A percentile compares a stretch with the other conserved stretches of the same genome.
Evolutionary conservation across 345 rosid species (phyloP).

Genomic region (Tarenaya hassleriana): DNA sequence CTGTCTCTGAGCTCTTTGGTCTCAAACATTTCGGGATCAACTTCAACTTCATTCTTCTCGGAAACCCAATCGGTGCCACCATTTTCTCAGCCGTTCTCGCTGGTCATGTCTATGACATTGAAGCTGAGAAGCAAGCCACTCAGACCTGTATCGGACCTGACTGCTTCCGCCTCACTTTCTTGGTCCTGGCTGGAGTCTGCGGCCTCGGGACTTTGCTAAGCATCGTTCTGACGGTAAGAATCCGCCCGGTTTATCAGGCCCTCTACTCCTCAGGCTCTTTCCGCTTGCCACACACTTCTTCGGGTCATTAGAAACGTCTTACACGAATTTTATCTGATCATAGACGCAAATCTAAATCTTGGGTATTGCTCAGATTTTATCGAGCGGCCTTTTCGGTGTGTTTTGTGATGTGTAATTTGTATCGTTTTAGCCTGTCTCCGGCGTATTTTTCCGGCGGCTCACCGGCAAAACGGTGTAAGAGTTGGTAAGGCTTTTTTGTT

Average conservation of each 20-base stretch:
- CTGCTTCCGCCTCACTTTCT: slow-evolving; percentile 83
- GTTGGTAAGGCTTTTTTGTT: too few species aligned
- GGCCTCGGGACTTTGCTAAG: slow-evolving; percentile 61
- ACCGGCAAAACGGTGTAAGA: too few species aligned
- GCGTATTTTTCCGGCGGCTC: too few species aligned
- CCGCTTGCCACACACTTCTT: slow-evolving; percentile 42
- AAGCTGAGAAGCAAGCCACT: slow-evolving; percentile 80
- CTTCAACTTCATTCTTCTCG: slow-evolving; percentile 67
- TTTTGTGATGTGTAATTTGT: too few species aligned
- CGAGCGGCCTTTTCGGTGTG: too few species aligned
- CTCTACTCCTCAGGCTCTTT: slow-evolving; percentile 81
- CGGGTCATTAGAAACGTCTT: too few species aligned
- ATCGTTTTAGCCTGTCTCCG: too few species aligned
- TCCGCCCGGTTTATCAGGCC: slow-evolving; percentile 85
- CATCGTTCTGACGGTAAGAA: slow-evolving; percentile 56
- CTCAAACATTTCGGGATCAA: slow-evolving; percentile 79
- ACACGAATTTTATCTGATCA: too few species aligned
- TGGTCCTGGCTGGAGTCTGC: slow-evolving; percentile 64
- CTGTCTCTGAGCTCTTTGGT: slow-evolving; percentile 89
- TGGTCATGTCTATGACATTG: slow-evolving; percentile 68
- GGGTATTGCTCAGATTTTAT: too few species aligned
- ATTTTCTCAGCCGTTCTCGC: slow-evolving; percentile 84
- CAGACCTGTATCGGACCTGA: slow-evolving; percentile 65
- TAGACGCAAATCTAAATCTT: too few species aligned
- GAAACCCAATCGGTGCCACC: slow-evolving; percentile 87